Evolutionary conservation across 345 rosid species (phyloP).

Genomic region (Gossypium anomalum): DNA sequence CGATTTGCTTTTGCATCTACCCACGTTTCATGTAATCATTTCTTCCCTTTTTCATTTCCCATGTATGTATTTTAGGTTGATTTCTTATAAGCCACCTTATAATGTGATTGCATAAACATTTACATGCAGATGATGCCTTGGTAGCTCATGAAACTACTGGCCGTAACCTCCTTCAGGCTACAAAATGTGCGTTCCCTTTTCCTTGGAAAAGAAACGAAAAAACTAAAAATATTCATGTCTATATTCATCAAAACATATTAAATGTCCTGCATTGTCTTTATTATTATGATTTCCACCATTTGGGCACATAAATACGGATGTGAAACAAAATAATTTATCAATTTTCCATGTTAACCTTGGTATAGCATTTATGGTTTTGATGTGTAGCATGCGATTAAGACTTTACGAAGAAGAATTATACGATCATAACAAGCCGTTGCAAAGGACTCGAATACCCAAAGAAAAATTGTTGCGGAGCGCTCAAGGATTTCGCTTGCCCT

Average conservation of each 20-base stretch:
- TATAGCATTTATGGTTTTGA: too few species aligned
- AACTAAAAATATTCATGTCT: neutral
- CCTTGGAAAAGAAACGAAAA: neutral
- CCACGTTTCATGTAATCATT: slow-evolving; percentile 34
- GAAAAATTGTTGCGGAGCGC: slow-evolving; percentile 45
- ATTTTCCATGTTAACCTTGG: too few species aligned
- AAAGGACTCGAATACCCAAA: slow-evolving; percentile 70
- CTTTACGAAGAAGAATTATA: slow-evolving; percentile 59
- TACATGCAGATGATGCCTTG: slow-evolving; percentile 45
- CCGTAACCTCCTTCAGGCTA: slow-evolving; percentile 72
- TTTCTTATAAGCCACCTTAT: too few species aligned
- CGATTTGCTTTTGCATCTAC: slow-evolving; percentile 32
- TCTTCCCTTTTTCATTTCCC: neutral
- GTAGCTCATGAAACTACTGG: slow-evolving; percentile 32
- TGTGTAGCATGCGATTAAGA: slow-evolving; percentile 49
- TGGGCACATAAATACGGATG: too few species aligned
- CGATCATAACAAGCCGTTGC: slow-evolving; percentile 57
- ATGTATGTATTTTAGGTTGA: neutral
- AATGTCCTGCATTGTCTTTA: neutral
- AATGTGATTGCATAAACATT: neutral
- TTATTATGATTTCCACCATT: neutral
- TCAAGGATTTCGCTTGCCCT: slow-evolving; percentile 66
- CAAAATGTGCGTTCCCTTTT: slow-evolving; percentile 31
- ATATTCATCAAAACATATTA: neutral
- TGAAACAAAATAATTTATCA: too few species aligned